Evolutionary conservation across 306 rosid species (phyloP).

Genomic region (Sicyos baderoa): DNA sequence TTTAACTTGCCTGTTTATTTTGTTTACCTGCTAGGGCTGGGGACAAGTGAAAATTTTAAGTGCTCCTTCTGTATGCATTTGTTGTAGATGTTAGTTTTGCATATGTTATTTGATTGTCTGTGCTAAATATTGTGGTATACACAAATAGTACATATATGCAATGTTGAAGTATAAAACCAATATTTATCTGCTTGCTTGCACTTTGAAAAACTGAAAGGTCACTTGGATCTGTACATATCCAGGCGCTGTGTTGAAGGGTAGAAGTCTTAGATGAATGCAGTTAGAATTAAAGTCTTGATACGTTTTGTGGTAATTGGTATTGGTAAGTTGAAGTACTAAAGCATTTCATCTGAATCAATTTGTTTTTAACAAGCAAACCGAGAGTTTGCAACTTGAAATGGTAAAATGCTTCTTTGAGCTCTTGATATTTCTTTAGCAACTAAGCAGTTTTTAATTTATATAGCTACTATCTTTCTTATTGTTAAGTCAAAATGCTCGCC

Average conservation of each 20-base stretch:
- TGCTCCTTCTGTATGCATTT: neutral
- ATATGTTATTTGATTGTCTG: neutral
- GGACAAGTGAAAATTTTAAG: neutral
- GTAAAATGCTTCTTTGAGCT: neutral
- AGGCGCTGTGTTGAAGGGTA: neutral
- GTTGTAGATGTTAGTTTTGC: neutral
- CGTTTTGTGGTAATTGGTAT: neutral
- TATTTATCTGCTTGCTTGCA: too few relatives aligned
- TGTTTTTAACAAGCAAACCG: neutral
- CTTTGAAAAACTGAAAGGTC: neutral
- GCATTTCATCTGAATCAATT: conserved; percentile 5
- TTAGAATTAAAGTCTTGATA: conserved; percentile 4
- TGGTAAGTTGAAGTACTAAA: neutral
- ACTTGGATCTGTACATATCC: neutral
- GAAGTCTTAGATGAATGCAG: neutral
- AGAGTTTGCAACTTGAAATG: conserved; percentile 1
- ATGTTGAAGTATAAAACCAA: neutral
- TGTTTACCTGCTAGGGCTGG: neutral
- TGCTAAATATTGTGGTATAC: neutral
- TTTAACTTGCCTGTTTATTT: conserved; percentile 4
- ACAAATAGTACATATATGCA: neutral
- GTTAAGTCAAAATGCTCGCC: neutral
- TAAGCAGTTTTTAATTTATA: too few relatives aligned
- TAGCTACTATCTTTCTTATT: neutral
- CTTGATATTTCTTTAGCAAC: neutral